phyloP scores from a whole-genome alignment of 108 stramenopile species.

The Cyclostephanos tholiformis region DNA sequence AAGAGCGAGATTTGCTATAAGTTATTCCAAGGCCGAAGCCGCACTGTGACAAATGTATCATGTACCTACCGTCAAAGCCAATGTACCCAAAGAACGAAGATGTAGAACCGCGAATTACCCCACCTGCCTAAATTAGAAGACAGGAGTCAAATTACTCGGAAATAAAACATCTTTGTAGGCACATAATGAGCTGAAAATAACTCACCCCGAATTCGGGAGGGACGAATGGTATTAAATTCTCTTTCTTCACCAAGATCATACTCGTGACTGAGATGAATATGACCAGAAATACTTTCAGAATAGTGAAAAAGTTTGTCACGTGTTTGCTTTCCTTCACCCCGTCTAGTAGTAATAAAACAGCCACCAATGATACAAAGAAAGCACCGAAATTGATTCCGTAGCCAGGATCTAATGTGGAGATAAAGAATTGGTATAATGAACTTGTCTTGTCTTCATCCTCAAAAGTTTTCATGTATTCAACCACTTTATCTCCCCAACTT shows the following conservation, averaged over 20 bases:
- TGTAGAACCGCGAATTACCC: conserved; percentile 69
- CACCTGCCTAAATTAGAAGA: not conserved
- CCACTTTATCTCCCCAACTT: conserved; percentile 79
- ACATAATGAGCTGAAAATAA: conserved; percentile 24
- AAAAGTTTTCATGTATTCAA: conserved; percentile 42
- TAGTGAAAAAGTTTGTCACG: conserved; percentile 65
- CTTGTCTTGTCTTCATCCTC: conserved; percentile 5
- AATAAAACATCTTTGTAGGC: not conserved
- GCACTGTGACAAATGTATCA: not conserved
- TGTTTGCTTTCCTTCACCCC: conserved; percentile 79
- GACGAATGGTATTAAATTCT: conserved; percentile 47
- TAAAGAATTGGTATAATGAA: not conserved
- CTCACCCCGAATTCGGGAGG: conserved; percentile 52
- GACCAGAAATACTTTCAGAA: conserved; percentile 68
- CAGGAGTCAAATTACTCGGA: not conserved
- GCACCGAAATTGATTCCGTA: conserved; percentile 71
- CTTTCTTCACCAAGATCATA: conserved; percentile 37
- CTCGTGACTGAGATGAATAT: conserved; percentile 62
- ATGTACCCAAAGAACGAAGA: conserved; percentile 78
- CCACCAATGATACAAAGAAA: conserved; percentile 55
- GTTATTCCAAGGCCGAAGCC: conserved; percentile 8
- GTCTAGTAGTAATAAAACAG: conserved; percentile 57
- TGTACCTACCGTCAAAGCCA: conserved; percentile 56
- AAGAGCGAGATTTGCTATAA: conserved; percentile 50
- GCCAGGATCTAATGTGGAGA: conserved; percentile 32